Conservation (phyloP, 495 filamentous ascomycete species). For the Penicillium antarcticum region DNA sequence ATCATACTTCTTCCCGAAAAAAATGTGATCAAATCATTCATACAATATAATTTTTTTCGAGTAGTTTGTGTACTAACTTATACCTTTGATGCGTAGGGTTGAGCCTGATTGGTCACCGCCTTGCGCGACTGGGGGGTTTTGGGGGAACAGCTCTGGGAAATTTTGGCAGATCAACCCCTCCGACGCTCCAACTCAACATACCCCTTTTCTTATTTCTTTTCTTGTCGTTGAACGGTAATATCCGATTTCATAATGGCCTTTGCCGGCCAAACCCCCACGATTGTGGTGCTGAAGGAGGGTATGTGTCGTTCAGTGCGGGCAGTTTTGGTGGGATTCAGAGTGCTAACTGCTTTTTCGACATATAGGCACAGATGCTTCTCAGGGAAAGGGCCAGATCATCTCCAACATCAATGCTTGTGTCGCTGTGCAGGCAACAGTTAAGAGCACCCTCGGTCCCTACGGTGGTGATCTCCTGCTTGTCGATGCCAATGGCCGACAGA, state of each 20-base stretch:
- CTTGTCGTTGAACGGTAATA: slow-evolving; percentile 14
- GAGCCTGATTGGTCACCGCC: slow-evolving; percentile 36
- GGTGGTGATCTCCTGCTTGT: slow-evolving; percentile 95
- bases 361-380: slow-evolving; percentile 91
- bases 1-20: neutral
- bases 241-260: slow-evolving; percentile 71
- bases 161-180: slow-evolving; percentile 43
- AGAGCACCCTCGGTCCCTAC: slow-evolving; percentile 94
- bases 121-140: slow-evolving; percentile 21
- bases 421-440: slow-evolving; percentile 94
- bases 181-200: slow-evolving; percentile 20
- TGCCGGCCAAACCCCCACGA: slow-evolving; percentile 96
- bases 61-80: neutral
- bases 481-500: slow-evolving; percentile 90
- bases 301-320: slow-evolving; percentile 39
- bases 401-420: slow-evolving; percentile 99
- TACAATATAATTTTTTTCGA: neutral
- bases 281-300: slow-evolving; percentile 98
- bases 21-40: too few relatives aligned
- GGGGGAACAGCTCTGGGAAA: slow-evolving; percentile 43
- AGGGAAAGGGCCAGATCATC: slow-evolving; percentile 94
- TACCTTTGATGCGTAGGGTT: slow-evolving; percentile 13
- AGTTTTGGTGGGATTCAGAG: slow-evolving; percentile 24
- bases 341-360: slow-evolving; percentile 20
- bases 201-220: slow-evolving; percentile 20